phyloP scores from a whole-genome alignment of 495 filamentous ascomycete genomes.

The Penicillium crystallinum region DNA sequence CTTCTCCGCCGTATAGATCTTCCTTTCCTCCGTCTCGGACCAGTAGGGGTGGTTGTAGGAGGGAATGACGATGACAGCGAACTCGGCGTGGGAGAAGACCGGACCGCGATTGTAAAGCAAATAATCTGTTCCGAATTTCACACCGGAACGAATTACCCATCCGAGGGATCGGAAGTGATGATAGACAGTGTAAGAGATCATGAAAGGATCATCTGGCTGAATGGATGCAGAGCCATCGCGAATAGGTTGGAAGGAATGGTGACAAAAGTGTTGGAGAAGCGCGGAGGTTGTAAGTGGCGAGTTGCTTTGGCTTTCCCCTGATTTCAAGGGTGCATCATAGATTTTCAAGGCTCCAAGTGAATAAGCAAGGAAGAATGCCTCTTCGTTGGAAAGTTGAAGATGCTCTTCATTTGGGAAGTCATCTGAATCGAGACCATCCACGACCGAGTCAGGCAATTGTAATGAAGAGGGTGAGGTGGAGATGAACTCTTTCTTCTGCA shows the following conservation, averaged over 20 bases:
- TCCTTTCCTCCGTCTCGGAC: constrained; percentile 48
- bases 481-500: constrained; percentile 52
- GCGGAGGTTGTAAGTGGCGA: constrained; percentile 29
- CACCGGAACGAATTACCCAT: constrained; percentile 89
- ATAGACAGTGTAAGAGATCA: constrained; percentile 81
- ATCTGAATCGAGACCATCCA: constrained; percentile 24
- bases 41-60: constrained; percentile 75
- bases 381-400: constrained; percentile 82
- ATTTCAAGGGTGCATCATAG: constrained; percentile 30
- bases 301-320: constrained; percentile 33
- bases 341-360: constrained; percentile 72
- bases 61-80: constrained; percentile 77
- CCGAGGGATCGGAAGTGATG: constrained; percentile 96
- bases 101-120: constrained; percentile 93
- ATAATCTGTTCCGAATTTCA: constrained; percentile 94
- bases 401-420: constrained; percentile 75
- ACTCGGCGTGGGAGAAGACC: constrained; percentile 90
- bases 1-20: constrained; percentile 41
- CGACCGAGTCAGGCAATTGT: constrained; percentile 9
- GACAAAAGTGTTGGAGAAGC: constrained; percentile 62
- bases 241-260: constrained; percentile 64
- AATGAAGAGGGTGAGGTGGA: constrained; percentile 38
- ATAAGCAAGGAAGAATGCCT: constrained; percentile 88
- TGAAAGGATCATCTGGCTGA: constrained; percentile 73
- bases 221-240: constrained; percentile 28